A percentile compares a stretch with the other conserved stretches of the same genome.
phyloP scores from a whole-genome alignment of 192 early-diverging fungal genomes.

The Kickxella alabastrina region DNA sequence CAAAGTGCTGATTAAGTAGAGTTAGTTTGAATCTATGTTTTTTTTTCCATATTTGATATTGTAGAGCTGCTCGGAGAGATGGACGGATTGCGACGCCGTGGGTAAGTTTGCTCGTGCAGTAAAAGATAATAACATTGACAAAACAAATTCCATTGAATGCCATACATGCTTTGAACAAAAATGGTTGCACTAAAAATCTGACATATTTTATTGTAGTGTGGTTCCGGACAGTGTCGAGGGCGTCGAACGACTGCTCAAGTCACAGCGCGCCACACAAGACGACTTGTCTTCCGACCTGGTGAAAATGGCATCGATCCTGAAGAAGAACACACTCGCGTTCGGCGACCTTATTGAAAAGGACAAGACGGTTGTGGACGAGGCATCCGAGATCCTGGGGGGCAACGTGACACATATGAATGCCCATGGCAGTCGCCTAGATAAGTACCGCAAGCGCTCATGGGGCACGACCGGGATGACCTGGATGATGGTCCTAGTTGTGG shows the following conservation, averaged over 20 bases:
- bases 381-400: constrained; percentile 20
- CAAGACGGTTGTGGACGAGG: constrained; percentile 39
- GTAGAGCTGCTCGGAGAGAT: constrained; percentile 44
- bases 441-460: constrained; percentile 52
- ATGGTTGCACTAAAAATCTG: background rate
- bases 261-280: constrained; percentile 44
- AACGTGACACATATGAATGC: constrained; percentile 29
- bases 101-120: constrained; percentile 17
- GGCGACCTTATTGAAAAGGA: constrained; percentile 42
- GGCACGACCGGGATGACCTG: constrained; percentile 51
- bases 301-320: constrained; percentile 39
- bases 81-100: constrained; percentile 39
- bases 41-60: constrained; percentile 5
- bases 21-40: no score
- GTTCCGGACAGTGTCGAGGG: constrained; percentile 35
- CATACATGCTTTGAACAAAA: background rate
- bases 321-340: constrained; percentile 44
- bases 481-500: constrained; percentile 39
- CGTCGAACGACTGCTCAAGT: constrained; percentile 39
- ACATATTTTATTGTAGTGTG: constrained; percentile 16
- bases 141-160: background rate
- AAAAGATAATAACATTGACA: background rate
- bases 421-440: constrained; percentile 36
- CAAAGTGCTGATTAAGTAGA: no score
- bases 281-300: constrained; percentile 43